phyloP scores from a whole-genome alignment of 495 filamentous ascomycete species.

The Aspergillus asperescens region DNA sequence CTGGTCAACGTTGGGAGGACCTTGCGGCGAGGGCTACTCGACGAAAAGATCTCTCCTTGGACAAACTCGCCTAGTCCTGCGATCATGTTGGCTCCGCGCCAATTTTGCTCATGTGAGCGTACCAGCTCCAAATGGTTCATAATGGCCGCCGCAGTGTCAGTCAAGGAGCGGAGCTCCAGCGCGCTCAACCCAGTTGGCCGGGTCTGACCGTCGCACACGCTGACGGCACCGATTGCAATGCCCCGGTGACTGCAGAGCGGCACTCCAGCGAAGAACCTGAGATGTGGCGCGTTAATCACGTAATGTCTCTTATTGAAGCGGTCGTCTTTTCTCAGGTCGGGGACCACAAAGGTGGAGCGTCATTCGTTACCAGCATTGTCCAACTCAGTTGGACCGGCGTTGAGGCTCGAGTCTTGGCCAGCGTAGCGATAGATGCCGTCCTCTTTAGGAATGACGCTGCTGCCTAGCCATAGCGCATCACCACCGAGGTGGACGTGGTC shows the following conservation, averaged over 20 bases:
- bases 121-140: conserved; percentile 17
- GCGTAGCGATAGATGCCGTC: conserved; percentile 43
- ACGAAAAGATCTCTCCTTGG: conserved; percentile 8
- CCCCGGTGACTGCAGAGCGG: conserved; percentile 52
- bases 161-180: conserved; percentile 19
- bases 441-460: conserved; percentile 36
- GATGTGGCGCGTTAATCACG: conserved; percentile 38
- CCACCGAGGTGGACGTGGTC: conserved; percentile 26
- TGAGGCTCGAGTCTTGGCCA: conserved; percentile 17
- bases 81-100: conserved; percentile 12
- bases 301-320: conserved; percentile 16
- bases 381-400: conserved; percentile 12
- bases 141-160: conserved; percentile 13
- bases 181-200: conserved; percentile 11
- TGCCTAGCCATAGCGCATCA: conserved; percentile 39
- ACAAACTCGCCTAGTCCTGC: conserved; percentile 16
- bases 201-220: conserved; percentile 46
- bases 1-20: background rate
- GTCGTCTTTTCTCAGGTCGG: conserved; percentile 25
- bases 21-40: background rate
- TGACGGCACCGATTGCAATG: conserved; percentile 55
- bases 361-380: background rate
- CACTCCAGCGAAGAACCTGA: conserved; percentile 53
- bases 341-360: conserved; percentile 17
- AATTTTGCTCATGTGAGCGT: conserved; percentile 1